A percentile compares a stretch with the other conserved stretches of the same genome.
These are phyloP conservation scores for Pyrenophora graminea DNA, from an alignment of 2,329 filamentous ascomycete species.

Conservation along the genomic window DNA sequence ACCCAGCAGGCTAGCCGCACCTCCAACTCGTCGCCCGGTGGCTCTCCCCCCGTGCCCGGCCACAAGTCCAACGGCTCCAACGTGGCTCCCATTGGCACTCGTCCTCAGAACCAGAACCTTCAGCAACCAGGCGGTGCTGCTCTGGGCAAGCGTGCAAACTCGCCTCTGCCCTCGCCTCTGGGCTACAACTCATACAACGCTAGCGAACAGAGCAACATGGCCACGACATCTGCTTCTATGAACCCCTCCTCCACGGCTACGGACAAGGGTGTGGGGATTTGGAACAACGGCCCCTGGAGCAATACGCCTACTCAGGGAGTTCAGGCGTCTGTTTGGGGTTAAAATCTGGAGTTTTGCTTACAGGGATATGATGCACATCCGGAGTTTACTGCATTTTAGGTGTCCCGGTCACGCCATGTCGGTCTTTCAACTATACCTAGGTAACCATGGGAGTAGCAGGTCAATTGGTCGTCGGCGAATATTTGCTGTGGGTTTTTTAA, in stretches of 20 bases:
- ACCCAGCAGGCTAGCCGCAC: constrained; percentile 74
- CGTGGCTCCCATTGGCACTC: constrained; percentile 92
- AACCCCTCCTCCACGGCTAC: constrained; percentile 57
- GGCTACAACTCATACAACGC: constrained; percentile 66
- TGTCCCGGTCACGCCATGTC: constrained; percentile 48
- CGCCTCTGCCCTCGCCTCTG: constrained; percentile 87
- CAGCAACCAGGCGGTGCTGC: constrained; percentile 61
- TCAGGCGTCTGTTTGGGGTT: constrained; percentile 94
- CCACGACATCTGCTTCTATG: constrained; percentile 57
- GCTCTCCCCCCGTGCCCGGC: constrained; percentile 73
- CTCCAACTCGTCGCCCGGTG: constrained; percentile 82
- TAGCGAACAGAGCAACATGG: constrained; percentile 56
- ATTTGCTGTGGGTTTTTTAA: constrained; percentile 34
- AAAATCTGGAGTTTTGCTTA: constrained; percentile 46
- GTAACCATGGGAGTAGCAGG: constrained; percentile 33
- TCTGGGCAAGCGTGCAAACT: constrained; percentile 81
- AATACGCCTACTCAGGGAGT: constrained; percentile 71
- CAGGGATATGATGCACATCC: constrained; percentile 46
- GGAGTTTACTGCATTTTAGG: constrained; percentile 52
- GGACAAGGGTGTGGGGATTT: constrained; percentile 57
- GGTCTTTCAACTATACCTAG: constrained; percentile 35
- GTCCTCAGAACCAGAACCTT: constrained; percentile 67
- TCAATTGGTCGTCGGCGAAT: constrained; percentile 37
- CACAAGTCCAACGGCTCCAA: constrained; percentile 64
- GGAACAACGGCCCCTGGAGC: constrained; percentile 87